Conservation (phyloP, 768 basidiomycete species). For the Agrocybe pediades region DNA sequence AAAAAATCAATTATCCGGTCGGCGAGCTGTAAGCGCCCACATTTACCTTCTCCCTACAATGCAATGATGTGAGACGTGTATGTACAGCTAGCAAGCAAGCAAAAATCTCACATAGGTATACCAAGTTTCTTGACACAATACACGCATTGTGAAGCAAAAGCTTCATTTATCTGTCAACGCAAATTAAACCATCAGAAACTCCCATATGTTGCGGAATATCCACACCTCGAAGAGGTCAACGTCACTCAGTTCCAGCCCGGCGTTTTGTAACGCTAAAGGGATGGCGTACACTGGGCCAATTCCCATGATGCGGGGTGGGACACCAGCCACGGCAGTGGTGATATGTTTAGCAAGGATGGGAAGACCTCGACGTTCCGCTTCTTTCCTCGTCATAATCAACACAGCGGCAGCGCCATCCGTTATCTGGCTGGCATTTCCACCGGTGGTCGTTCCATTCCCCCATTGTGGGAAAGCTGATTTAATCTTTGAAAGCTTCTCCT, state of each 20-base stretch:
- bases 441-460: slow-evolving; percentile 73
- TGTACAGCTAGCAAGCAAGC: not conserved
- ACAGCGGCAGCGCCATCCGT: slow-evolving; percentile 86
- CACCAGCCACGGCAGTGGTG: slow-evolving; percentile 71
- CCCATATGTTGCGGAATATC: not conserved
- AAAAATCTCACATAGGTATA: slow-evolving; percentile 42
- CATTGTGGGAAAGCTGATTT: slow-evolving; percentile 82
- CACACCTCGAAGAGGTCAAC: slow-evolving; percentile 79
- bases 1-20: not conserved
- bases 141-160: slow-evolving; percentile 83
- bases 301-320: slow-evolving; percentile 85
- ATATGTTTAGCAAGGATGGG: slow-evolving; percentile 77
- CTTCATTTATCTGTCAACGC: slow-evolving; percentile 77
- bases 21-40: not conserved
- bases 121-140: slow-evolving; percentile 70
- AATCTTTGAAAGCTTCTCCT: slow-evolving; percentile 63
- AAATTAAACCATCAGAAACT: not conserved
- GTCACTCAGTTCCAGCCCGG: slow-evolving; percentile 66
- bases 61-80: not conserved
- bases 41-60: slow-evolving; percentile 37
- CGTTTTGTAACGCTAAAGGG: slow-evolving; percentile 68
- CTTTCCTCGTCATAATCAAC: slow-evolving; percentile 76
- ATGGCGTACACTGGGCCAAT: slow-evolving; percentile 87
- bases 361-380: slow-evolving; percentile 76
- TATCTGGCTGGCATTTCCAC: slow-evolving; percentile 85